phyloP scores from a whole-genome alignment of 331 rosid species.

The Quercus phellos region DNA sequence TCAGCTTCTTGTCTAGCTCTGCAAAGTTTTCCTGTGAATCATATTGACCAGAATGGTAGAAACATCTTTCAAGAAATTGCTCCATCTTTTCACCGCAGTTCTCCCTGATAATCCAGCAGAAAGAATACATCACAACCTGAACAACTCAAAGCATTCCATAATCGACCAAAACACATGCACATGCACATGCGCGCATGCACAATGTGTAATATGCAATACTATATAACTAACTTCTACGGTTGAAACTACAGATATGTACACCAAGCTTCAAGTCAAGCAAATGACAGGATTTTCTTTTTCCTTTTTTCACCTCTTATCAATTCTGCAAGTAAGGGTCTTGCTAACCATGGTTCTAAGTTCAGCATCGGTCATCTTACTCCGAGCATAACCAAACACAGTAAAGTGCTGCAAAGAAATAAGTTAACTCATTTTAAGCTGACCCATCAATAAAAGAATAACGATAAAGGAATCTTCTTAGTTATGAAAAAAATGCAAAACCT shows the following conservation, averaged over 20 bases:
- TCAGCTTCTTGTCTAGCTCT: conserved; percentile 70
- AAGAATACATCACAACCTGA: conserved; percentile 4
- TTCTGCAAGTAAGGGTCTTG: conserved; percentile 90
- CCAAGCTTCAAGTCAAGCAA: conserved; percentile 7
- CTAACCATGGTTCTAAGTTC: conserved; percentile 85
- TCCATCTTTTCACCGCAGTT: conserved; percentile 84
- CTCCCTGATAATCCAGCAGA: conserved; percentile 50
- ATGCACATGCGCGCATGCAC: not conserved
- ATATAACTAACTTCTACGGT: not conserved
- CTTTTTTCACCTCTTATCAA: conserved; percentile 60
- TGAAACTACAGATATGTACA: not conserved
- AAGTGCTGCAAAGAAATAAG: conserved; percentile 49
- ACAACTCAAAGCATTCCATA: not conserved
- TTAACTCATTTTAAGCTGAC: not conserved
- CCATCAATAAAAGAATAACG: not conserved
- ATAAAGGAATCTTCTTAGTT: conserved; percentile 5
- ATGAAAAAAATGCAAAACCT: conserved; percentile 33
- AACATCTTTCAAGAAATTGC: conserved; percentile 74
- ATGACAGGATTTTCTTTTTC: not conserved
- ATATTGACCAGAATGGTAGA: conserved; percentile 92
- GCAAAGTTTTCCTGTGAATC: conserved; percentile 72
- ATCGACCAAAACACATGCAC: not conserved
- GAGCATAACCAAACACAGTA: conserved; percentile 74
- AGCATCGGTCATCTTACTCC: conserved; percentile 89
- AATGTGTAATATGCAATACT: not conserved